phyloP scores from a whole-genome alignment of 225 moss, liverwort and hornwort species.

The Straminergon stramineum region DNA sequence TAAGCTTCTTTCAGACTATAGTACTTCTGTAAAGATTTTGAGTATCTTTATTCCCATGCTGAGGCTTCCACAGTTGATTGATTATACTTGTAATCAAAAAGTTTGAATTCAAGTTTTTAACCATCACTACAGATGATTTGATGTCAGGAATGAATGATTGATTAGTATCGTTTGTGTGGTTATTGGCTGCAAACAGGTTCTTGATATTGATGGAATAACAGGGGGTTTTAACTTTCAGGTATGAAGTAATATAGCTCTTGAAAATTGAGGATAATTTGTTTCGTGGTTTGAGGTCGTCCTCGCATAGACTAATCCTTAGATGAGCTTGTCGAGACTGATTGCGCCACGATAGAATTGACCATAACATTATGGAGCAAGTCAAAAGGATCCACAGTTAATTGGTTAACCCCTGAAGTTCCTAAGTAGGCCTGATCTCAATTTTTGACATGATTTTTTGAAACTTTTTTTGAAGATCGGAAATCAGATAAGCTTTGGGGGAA shows the following conservation, averaged over 20 bases:
- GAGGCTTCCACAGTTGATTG: not conserved
- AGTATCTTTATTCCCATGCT: not conserved
- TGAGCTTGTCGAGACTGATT: not conserved
- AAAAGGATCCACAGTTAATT: not conserved
- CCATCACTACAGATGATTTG: not conserved
- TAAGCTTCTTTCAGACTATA: conserved; percentile 1
- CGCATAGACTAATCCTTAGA: not conserved
- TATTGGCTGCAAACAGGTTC: conserved; percentile 30
- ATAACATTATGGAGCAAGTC: not conserved
- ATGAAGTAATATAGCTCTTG: not conserved
- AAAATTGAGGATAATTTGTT: not conserved
- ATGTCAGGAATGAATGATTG: not conserved
- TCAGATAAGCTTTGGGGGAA: too few relatives aligned
- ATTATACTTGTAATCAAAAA: not conserved
- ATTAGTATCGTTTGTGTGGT: not conserved
- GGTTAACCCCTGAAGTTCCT: too few relatives aligned
- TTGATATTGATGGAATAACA: conserved; percentile 85
- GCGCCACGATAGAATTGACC: not conserved
- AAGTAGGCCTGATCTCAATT: too few relatives aligned
- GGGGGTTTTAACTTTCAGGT: conserved; percentile 98
- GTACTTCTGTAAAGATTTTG: not conserved
- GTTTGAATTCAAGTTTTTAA: not conserved
- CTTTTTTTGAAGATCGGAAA: too few relatives aligned
- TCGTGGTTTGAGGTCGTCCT: not conserved
- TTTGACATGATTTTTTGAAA: too few relatives aligned